Evolutionary conservation across 768 basidiomycete species (phyloP).

Genomic region (Mrakia blollopis): DNA sequence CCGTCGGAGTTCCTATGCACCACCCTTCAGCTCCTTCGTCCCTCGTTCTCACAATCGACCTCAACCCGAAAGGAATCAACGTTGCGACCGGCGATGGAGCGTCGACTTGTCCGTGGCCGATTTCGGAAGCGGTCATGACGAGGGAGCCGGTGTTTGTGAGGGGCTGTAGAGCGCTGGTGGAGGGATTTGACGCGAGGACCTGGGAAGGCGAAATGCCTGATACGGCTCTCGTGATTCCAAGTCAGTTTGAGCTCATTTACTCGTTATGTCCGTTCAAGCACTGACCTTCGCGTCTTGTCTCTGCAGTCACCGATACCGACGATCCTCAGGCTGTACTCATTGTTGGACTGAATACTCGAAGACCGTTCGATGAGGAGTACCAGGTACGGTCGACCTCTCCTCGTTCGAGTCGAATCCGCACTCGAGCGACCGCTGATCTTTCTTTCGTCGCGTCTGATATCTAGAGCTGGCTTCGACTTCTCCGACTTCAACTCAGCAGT

Average conservation of each 20-base stretch:
- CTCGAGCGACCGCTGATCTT: background rate
- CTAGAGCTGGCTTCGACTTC: conserved; percentile 37
- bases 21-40: conserved; percentile 14
- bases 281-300: background rate
- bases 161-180: background rate
- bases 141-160: conserved; percentile 19
- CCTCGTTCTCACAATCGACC: conserved; percentile 3
- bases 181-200: conserved; percentile 25
- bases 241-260: background rate
- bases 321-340: conserved; percentile 35
- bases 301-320: background rate
- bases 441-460: background rate
- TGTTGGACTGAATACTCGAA: conserved; percentile 39
- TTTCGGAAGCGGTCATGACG: background rate
- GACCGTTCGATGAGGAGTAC: conserved; percentile 40
- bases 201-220: conserved; percentile 13
- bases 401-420: background rate
- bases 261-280: background rate
- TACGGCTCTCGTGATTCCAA: conserved; percentile 26
- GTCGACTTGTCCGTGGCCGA: background rate
- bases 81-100: background rate
- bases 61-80: too few species aligned
- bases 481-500: conserved; percentile 34
- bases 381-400: conserved; percentile 4
- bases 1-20: conserved; percentile 20